Base-by-base conservation (phyloP, 1,284 basidiomycete species). In the Tilletia walkeri region DNA sequence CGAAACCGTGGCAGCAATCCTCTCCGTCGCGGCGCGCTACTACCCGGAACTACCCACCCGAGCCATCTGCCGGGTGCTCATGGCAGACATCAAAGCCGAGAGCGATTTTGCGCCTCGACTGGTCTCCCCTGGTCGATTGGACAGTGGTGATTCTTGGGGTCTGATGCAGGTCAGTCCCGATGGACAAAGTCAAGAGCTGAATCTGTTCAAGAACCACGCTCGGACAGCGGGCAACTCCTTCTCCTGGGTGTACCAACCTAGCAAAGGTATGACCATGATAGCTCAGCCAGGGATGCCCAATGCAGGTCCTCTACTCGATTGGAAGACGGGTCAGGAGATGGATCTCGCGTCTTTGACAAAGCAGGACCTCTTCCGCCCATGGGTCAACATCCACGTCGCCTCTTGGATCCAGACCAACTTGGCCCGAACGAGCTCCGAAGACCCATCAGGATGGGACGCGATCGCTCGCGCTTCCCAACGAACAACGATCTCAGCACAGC, bases 371-470 rank as follows among this genome's bases (percentile, higher is more conserved):
- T 71, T 74, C 53, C 66, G 78, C 1, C 81, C 81, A 2, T 83
- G 81, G 81, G 67, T 83, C 66, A 83, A 83, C 61, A 76, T 83
- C 36, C 81, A 83, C 48, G 63, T 82, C 20, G 80, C 79, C 12
- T 72, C 76, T 10, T 83, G 80, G 80, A 74, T 81, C 65, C 81
- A 83, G 73, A 65, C 68, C 67, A 83, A 83, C 65, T 68, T 76
- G 3, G 81, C 78, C 0, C 67, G 81, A 4, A 77, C 80, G 4
- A 73, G 72, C 0, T 74, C 72, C 30, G 73, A 78, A 36, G 81
- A 83, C 65, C 81, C 81, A 0, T 78, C 73, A 59, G 50, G 69
- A 6, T 83, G 81, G 81, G 45, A 65, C 3, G 50, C 65, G 14
- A 74, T 82, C 18, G 70, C 72, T 36, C 45, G 30, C 3, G 66